Percentiles rank a stretch among this genome's conserved stretches.
Evolutionary conservation across 2,329 filamentous ascomycete species (phyloP).

Genomic region (Beauveria pseudobassiana): DNA sequence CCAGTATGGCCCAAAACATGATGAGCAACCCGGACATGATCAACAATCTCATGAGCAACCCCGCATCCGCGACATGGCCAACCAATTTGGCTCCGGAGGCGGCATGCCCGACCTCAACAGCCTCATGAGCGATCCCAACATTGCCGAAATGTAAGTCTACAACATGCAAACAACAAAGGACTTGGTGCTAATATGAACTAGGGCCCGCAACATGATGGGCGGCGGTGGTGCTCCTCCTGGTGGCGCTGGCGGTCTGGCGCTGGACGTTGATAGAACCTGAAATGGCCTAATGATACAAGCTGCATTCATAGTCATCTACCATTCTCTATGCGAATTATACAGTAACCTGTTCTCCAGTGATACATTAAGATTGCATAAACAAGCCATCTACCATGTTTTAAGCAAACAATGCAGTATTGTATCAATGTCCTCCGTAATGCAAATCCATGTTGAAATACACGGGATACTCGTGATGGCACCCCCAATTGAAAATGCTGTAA

Average conservation of each 20-base stretch:
- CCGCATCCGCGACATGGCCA: conserved; percentile 77
- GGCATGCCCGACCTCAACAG: conserved; percentile 83
- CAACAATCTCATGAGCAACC: conserved; percentile 90
- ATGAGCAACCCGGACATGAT: conserved; percentile 96
- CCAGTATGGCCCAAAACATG: conserved; percentile 90
- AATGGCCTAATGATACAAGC: not conserved
- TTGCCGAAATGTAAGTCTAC: conserved; percentile 80
- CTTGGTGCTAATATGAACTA: conserved; percentile 14
- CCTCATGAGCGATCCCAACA: conserved; percentile 86
- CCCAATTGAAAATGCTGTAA: not conserved
- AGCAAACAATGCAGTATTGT: not conserved
- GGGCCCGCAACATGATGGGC: conserved; percentile 42
- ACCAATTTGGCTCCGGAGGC: conserved; percentile 65
- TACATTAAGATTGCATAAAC: not conserved
- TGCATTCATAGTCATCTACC: not conserved
- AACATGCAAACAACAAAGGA: not conserved
- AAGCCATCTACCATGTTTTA: not conserved
- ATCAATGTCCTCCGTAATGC: not conserved
- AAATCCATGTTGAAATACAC: not conserved
- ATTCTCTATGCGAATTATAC: not conserved
- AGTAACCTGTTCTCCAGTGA: not conserved
- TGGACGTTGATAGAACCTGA: conserved; percentile 11
- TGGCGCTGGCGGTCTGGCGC: conserved; percentile 22
- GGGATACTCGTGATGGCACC: not conserved
- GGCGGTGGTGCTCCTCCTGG: conserved; percentile 24